A percentile compares a stretch with the other conserved stretches of the same genome.
These are phyloP conservation scores for Odonthalia washingtoniensis DNA, from an alignment of 31 red algal genomes.

Conservation along the genomic window DNA sequence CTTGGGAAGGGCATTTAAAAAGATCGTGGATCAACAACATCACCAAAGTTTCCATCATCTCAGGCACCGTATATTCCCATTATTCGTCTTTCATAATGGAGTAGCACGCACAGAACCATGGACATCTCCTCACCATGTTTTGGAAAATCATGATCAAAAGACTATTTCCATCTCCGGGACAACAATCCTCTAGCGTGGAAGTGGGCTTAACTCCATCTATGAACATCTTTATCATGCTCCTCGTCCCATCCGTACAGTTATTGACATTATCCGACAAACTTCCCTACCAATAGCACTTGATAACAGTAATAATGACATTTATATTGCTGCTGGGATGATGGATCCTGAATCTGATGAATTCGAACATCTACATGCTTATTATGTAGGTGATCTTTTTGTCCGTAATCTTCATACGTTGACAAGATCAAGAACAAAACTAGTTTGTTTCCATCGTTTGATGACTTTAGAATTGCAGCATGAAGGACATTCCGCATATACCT, in stretches of 20 bases:
- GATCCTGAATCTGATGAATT: constrained; percentile 7
- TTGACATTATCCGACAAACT: constrained; percentile 46
- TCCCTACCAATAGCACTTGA: not conserved
- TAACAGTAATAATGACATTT: constrained; percentile 24
- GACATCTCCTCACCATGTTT: constrained; percentile 25
- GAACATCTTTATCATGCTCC: constrained; percentile 41
- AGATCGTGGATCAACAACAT: too few relatives aligned
- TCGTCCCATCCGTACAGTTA: constrained; percentile 57
- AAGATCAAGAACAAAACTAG: constrained; percentile 33
- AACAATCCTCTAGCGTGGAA: constrained; percentile 65
- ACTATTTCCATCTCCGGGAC: constrained; percentile 49
- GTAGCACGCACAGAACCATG: constrained; percentile 32
- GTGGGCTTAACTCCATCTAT: constrained; percentile 39
- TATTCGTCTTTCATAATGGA: constrained; percentile 47
- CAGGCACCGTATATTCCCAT: constrained; percentile 19
- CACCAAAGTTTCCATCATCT: not conserved
- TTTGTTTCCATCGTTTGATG: constrained; percentile 63
- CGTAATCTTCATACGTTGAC: constrained; percentile 40
- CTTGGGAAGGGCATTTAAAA: too few relatives aligned
- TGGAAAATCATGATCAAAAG: constrained; percentile 49
- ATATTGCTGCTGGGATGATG: constrained; percentile 54
- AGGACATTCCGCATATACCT: constrained; percentile 37
- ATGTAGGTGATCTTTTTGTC: constrained; percentile 47
- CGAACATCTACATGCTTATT: constrained; percentile 53
- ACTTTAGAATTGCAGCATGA: constrained; percentile 58